phyloP scores from a whole-genome alignment of 1,284 basidiomycete species.

The Ganoderma lucidum region DNA sequence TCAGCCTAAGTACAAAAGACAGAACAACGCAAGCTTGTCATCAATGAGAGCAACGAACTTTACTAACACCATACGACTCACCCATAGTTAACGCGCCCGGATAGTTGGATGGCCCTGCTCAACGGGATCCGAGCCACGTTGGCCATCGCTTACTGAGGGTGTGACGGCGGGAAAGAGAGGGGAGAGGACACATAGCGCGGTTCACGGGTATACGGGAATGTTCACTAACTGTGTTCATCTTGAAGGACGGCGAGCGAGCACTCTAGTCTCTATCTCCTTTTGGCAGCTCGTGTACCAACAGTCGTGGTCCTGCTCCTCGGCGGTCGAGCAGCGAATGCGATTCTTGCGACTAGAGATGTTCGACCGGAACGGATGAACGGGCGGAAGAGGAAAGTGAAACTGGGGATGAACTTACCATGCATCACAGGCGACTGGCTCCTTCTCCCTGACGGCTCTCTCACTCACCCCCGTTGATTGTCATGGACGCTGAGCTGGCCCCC shows the following conservation, averaged over 20 bases:
- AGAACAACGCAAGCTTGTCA: neutral
- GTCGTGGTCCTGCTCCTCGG: neutral
- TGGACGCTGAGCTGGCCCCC: constrained; percentile 31
- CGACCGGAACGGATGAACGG: neutral
- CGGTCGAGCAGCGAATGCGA: neutral
- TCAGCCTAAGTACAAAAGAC: neutral
- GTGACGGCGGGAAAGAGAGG: too few relatives aligned
- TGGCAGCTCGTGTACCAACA: neutral
- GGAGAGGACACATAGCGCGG: too few relatives aligned
- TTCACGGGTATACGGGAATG: neutral
- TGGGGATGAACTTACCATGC: neutral
- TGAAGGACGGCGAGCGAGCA: neutral
- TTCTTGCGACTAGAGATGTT: neutral
- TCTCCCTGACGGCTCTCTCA: neutral
- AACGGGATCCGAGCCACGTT: neutral
- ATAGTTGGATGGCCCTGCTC: neutral
- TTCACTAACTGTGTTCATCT: neutral
- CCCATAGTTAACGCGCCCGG: neutral
- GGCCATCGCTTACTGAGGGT: neutral
- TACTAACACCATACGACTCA: neutral
- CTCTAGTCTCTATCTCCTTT: neutral
- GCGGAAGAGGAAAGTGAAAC: neutral
- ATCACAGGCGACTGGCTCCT: neutral
- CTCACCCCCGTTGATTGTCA: constrained; percentile 9
- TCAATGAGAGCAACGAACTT: neutral